Evolutionary conservation across 1,139 yeast genomes (phyloP), one percentile per base, ranked within the genome.

Genomic region (Saccharomyces hybrid): DNA sequence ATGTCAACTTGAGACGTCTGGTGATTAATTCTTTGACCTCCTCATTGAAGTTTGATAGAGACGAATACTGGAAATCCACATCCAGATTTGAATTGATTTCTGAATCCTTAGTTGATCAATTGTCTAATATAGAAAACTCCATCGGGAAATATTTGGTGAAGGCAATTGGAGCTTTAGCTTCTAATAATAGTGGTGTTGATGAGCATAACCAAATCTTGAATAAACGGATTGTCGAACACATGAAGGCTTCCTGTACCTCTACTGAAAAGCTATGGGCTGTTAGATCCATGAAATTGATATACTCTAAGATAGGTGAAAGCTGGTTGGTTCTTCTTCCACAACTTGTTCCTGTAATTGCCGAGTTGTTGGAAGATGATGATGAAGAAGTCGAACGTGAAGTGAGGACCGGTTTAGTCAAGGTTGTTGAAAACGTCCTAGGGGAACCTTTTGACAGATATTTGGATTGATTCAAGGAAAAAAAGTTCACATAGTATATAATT

Each of bases 291-390:
- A 88, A 88, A 72, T 78, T 83, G 27, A 82, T 93, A 46, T 93
- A 90, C 79, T 87, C 88, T 62, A 88, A 88, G 75, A 84, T 90
- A 68, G 98, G 98, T 52, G 98, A 93, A 66, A 90, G 85, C 70
- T 93, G 99, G 99, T 80, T 93, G 60, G 75, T 86, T 42, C 79
- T 88, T 76, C 78, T 93, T 67, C 99, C 99, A 27, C 97, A 93
- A 66, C 79, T 93, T 64, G 96, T 95, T 58, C 99, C 99, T 47
- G 80, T 89, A 60, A 88, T 93, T 70, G 97, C 98, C 5, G 99
- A 93, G 72, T 75, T 95, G 58, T 78, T 93, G 59, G 99, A 93
- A 69, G 98, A 91, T 69, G 98, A 93, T 58, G 95, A 91, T 60
- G 99, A 95, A 71, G 82, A 80, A 50, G 97, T 95, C 31, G 99